Evolutionary conservation across 108 stramenopile species (phyloP).

Genomic region (Stephanodiscus triporus): DNA sequence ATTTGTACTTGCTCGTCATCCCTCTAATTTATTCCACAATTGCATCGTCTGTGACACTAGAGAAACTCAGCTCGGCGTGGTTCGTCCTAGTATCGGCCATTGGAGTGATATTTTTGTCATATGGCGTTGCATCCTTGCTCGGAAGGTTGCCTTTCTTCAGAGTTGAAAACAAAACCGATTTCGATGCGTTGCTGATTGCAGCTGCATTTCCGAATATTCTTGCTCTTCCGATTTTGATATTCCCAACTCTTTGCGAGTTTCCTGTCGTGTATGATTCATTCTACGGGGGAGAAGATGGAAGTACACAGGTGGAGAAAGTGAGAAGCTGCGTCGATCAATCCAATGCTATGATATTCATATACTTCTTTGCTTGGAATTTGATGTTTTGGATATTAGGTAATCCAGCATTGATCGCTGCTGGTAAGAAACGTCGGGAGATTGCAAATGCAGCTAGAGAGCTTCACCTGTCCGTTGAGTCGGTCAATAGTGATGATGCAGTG

Average conservation of each 20-base stretch:
- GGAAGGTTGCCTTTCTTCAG: conserved; percentile 42
- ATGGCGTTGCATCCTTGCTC: conserved; percentile 58
- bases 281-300: conserved; percentile 21
- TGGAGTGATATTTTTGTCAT: conserved; percentile 54
- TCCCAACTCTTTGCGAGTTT: conserved; percentile 79
- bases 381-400: conserved; percentile 69
- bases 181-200: conserved; percentile 64
- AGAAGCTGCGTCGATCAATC: conserved; percentile 58
- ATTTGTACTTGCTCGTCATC: conserved; percentile 66
- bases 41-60: conserved; percentile 54
- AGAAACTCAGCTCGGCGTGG: conserved; percentile 65
- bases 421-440: conserved; percentile 27
- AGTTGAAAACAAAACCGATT: conserved; percentile 46
- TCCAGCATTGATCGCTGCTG: conserved; percentile 46
- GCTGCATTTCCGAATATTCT: conserved; percentile 79
- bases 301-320: conserved; percentile 25
- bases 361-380: conserved; percentile 72
- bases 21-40: conserved; percentile 66
- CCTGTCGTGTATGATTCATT: conserved; percentile 64
- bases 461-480: conserved; percentile 4
- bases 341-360: conserved; percentile 72
- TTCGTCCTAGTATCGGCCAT: conserved; percentile 61
- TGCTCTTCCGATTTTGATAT: conserved; percentile 70
- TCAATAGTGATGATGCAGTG: conserved; percentile 8
- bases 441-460: not conserved